These are phyloP conservation scores for Lipomyces oligophaga DNA, from an alignment of 805 yeast species.

Conservation along the genomic window DNA sequence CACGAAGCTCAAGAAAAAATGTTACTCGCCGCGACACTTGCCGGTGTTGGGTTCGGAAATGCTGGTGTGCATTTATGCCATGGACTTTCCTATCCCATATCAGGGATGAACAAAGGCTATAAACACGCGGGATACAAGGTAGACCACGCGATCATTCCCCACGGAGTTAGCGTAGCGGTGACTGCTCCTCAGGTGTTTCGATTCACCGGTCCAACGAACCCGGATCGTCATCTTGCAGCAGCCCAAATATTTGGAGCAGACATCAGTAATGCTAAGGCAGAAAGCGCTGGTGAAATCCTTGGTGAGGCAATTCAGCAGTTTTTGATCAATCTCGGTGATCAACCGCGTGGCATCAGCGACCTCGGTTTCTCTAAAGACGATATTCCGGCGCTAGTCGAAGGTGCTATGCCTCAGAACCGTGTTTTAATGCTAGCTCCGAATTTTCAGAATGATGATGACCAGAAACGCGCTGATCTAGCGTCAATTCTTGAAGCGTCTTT, in stretches of 20 bases:
- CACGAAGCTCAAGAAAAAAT: slow-evolving; percentile 43
- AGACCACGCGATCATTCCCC: slow-evolving; percentile 44
- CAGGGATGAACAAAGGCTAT: slow-evolving; percentile 40
- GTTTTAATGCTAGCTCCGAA: slow-evolving; percentile 40
- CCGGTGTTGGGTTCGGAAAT: slow-evolving; percentile 47
- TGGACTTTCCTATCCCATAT: slow-evolving; percentile 43
- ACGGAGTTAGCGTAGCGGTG: slow-evolving; percentile 46
- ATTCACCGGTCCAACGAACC: slow-evolving; percentile 41
- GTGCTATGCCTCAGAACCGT: slow-evolving; percentile 41
- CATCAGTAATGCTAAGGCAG: slow-evolving; percentile 37
- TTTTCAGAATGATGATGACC: slow-evolving; percentile 34
- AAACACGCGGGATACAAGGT: slow-evolving; percentile 40
- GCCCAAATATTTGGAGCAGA: slow-evolving; percentile 41
- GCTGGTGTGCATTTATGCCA: slow-evolving; percentile 46
- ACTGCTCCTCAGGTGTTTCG: slow-evolving; percentile 45
- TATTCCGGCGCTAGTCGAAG: slow-evolving; percentile 39
- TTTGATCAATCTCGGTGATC: slow-evolving; percentile 38
- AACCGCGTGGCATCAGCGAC: slow-evolving; percentile 39
- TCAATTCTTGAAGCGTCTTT: slow-evolving; percentile 34
- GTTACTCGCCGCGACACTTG: slow-evolving; percentile 45
- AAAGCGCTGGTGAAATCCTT: slow-evolving; percentile 41
- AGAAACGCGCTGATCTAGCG: slow-evolving; percentile 33
- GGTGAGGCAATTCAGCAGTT: slow-evolving; percentile 39
- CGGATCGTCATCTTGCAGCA: slow-evolving; percentile 40
- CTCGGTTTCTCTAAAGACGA: slow-evolving; percentile 38